Conservation (phyloP, 306 rosid species). For the Castanopsis chinensis region DNA sequence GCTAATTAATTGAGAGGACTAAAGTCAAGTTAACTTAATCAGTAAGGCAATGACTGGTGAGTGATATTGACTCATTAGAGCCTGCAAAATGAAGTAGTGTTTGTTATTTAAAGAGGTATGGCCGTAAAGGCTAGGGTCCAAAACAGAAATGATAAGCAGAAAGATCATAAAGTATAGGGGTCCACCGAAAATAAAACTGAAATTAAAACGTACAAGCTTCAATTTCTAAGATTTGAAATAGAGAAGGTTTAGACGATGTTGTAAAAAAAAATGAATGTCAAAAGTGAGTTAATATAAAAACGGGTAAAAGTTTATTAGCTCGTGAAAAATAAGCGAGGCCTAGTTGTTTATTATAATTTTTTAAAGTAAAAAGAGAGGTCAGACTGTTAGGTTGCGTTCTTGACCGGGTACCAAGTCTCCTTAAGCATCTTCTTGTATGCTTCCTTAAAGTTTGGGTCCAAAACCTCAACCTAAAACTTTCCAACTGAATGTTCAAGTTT, state of each 20-base stretch:
- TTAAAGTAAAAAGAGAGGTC: too few species aligned
- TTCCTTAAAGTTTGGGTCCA: background rate
- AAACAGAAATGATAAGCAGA: background rate
- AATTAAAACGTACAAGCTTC: too few species aligned
- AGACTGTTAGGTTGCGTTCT: too few species aligned
- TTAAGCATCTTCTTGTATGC: background rate
- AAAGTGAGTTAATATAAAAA: too few species aligned
- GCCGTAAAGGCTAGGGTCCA: background rate
- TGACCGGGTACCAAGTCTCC: background rate
- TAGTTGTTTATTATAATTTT: too few species aligned
- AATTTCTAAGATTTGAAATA: too few species aligned
- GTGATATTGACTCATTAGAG: background rate
- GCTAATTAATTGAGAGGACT: background rate
- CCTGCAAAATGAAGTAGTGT: background rate
- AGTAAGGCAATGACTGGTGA: background rate
- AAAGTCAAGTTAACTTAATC: background rate
- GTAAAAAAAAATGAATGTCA: too few species aligned
- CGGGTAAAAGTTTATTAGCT: too few species aligned
- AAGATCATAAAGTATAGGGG: too few species aligned
- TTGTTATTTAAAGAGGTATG: background rate
- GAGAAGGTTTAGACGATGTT: too few species aligned
- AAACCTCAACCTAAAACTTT: background rate
- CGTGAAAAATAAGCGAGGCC: too few species aligned
- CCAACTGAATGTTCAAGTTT: background rate
- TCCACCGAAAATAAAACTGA: too few species aligned